These are phyloP conservation scores for Barbatosphaeria neglecta DNA, from an alignment of 495 filamentous ascomycete species.

Conservation along the genomic window DNA sequence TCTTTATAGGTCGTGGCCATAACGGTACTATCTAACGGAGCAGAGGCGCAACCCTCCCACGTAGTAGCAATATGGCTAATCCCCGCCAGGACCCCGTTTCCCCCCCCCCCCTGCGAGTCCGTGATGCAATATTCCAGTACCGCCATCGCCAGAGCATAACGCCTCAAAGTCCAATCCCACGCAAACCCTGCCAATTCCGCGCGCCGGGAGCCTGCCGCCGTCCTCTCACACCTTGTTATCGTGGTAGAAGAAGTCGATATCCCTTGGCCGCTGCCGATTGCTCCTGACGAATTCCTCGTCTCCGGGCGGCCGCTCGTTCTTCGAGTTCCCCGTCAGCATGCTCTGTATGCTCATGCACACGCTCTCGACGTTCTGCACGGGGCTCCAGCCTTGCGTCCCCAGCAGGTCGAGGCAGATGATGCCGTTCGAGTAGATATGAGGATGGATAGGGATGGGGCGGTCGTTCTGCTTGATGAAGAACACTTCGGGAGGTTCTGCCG, in stretches of 20 bases:
- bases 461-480: constrained; percentile 59
- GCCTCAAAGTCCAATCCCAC: neutral
- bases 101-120: no score
- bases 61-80: no score
- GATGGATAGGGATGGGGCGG: constrained; percentile 83
- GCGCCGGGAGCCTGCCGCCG: neutral
- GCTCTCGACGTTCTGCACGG: constrained; percentile 93
- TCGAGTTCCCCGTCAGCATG: constrained; percentile 91
- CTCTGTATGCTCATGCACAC: constrained; percentile 97
- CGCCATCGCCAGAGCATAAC: no score
- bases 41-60: no score
- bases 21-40: no score
- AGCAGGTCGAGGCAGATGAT: constrained; percentile 96
- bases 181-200: no score
- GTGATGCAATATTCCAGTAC: no score
- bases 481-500: constrained; percentile 79
- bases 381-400: constrained; percentile 77
- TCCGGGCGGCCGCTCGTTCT: constrained; percentile 75
- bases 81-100: no score
- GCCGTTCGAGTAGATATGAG: constrained; percentile 95
- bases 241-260: constrained; percentile 82
- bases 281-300: constrained; percentile 74
- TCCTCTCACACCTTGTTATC: constrained; percentile 61
- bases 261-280: constrained; percentile 64
- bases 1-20: no score